phyloP scores from a whole-genome alignment of 2,329 filamentous ascomycete genomes.

The Didymellaceae sp. region DNA sequence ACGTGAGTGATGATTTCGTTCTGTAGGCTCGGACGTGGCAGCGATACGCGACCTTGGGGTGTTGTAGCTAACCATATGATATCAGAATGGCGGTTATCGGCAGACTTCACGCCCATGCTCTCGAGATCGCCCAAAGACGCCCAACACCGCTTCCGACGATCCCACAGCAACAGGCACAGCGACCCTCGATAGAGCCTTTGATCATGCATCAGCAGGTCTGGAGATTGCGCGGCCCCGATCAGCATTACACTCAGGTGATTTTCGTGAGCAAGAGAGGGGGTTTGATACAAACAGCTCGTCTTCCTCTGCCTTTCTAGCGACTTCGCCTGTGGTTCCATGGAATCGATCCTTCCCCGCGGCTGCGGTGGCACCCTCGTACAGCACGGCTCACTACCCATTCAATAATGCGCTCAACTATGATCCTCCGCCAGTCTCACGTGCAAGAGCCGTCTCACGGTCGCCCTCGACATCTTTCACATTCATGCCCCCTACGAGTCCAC shows the following conservation, averaged over 20 bases:
- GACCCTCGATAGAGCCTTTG: slow-evolving; percentile 35
- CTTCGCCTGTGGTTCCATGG: slow-evolving; percentile 66
- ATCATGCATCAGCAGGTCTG: slow-evolving; percentile 44
- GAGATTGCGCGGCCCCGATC: slow-evolving; percentile 85
- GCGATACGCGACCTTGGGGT: background rate
- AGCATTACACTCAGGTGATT: slow-evolving; percentile 68
- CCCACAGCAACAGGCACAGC: slow-evolving; percentile 42
- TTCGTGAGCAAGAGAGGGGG: slow-evolving; percentile 56
- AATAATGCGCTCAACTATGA: slow-evolving; percentile 23
- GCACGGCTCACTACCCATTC: slow-evolving; percentile 27
- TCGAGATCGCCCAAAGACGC: slow-evolving; percentile 39
- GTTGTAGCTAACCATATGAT: slow-evolving; percentile 24
- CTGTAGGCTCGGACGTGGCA: background rate
- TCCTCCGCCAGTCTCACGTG: slow-evolving; percentile 46
- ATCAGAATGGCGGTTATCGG: slow-evolving; percentile 24
- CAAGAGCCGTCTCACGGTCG: slow-evolving; percentile 59
- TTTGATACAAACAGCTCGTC: slow-evolving; percentile 22
- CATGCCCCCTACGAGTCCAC: slow-evolving; percentile 86
- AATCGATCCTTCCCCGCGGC: slow-evolving; percentile 55
- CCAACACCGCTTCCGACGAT: slow-evolving; percentile 46
- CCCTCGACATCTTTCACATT: slow-evolving; percentile 82
- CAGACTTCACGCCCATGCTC: slow-evolving; percentile 32
- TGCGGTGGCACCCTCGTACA: slow-evolving; percentile 33
- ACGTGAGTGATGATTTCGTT: slow-evolving; percentile 51
- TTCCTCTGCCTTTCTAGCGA: slow-evolving; percentile 42